Base-by-base conservation (phyloP, 805 yeast genomes). In the Maudiozyma turicensis region DNA sequence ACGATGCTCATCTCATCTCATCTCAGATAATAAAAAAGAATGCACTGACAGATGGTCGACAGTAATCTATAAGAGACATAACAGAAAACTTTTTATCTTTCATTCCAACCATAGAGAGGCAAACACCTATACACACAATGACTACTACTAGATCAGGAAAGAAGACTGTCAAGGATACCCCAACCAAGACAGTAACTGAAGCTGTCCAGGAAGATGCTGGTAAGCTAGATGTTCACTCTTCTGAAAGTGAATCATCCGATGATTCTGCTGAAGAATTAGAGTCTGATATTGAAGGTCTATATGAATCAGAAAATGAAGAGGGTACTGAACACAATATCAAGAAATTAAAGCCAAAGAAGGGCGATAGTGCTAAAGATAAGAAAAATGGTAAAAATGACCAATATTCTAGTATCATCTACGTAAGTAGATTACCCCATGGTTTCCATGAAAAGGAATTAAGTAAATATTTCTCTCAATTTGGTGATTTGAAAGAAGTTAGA, bases 351-450 rank as follows among this genome's bases (percentile, higher is more conserved):
- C 51, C 55, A 29, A 58, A 60, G 44, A 58, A 59, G 46, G 14
- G 14, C 38, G 50, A 54, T 32, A 61, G 58, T 54, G 35, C 59
- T 15, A 50, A 49, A 14, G 51, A 54, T 10, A 48, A 54, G 20
- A 48, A 58, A 41, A 54, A 59, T 40, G 56, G 58, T 29, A 53
- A 56, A 34, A 32, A 32, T 26, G 56, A 60, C 39, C 58, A 59
- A 30, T 70, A 72, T 33, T 73, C 78, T 44, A 89, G 91, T 37
- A 87, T 88, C 48, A 71, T 93, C 48, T 93, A 90, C 66, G 77
- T 93, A 35, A 96, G 98, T 48, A 80, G 97, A 63, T 75, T 93
- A 54, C 99, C 99, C 43, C 82, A 84, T 58, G 96, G 95, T 40
- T 88, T 93, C 71, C 82, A 88, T 59, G 98, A 93, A 68, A 73